Base-by-base conservation (phyloP, 345 rosid genomes). In the Triadica sebifera region DNA sequence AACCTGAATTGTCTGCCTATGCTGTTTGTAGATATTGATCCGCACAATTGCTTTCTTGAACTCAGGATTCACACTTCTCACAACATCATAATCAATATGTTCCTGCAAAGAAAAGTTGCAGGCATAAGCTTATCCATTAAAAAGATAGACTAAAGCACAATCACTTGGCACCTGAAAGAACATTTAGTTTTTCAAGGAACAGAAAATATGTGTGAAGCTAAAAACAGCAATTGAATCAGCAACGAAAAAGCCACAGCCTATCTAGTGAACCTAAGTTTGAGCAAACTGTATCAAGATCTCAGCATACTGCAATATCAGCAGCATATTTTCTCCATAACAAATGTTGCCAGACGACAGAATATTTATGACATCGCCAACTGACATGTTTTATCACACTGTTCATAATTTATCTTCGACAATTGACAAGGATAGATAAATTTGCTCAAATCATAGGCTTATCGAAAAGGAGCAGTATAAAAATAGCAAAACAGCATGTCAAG, bases 1-100 rank as follows among this genome's bases (percentile, higher is more conserved):
- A 60, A 95, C 99, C 97, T 95, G 99, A 80, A 95, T 89, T 39
- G 97, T 93, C 85, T 95, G 98, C 75, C 94, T 81, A 76, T 95
- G 96, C 81, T 93, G 96, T 87, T 83, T 95, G 87, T 81, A 86
- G 73, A 95, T 81, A 84, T 95, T 93, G 77, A 95, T 88, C 67
- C 93, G 87, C 75, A 88, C 87, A 19, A 81, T 80, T 68, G 94
- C 85, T 78, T 80, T 90, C 82, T 88, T 92, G 76, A 85, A 88
- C 47, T 93, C 98, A 25, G 94, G 91, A 80, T 84, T 88, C 51
- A 72, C 76, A 83, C 97, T 91, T 86, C 85, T 90, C 71, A 91
- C 93, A 65, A 95, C 85, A 85, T 91, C 99, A 79, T 91, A 95
- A 67, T 95, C 92, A 41, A 86, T 79, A 79, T 93, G 97, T 80